Evolutionary conservation across 495 filamentous ascomycete species (phyloP).

Genomic region (Talaromyces wortmannii): DNA sequence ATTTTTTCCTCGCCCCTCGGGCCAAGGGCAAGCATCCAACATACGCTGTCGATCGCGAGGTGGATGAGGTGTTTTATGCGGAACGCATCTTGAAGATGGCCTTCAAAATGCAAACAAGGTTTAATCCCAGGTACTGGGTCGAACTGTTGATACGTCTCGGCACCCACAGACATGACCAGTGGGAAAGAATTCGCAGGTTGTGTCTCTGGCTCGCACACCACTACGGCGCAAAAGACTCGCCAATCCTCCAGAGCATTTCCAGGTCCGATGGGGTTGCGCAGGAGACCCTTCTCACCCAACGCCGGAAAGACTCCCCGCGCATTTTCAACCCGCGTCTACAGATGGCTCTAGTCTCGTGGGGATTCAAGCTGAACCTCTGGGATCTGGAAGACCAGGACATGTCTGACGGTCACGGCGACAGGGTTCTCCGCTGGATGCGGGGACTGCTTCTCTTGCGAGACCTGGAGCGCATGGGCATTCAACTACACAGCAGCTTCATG

Average conservation of each 20-base stretch:
- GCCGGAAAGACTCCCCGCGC: slow-evolving; percentile 18
- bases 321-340: slow-evolving; percentile 43
- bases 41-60: not conserved
- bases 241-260: slow-evolving; percentile 1
- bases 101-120: slow-evolving; percentile 19
- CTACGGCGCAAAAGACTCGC: slow-evolving; percentile 16
- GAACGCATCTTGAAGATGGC: slow-evolving; percentile 27
- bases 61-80: slow-evolving; percentile 25
- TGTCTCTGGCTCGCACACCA: slow-evolving; percentile 36
- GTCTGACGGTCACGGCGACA: slow-evolving; percentile 2
- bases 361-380: slow-evolving; percentile 34
- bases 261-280: not conserved
- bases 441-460: slow-evolving; percentile 46
- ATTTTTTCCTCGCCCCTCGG: slow-evolving; percentile 24
- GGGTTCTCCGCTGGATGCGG: slow-evolving; percentile 34
- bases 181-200: slow-evolving; percentile 28
- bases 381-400: not conserved
- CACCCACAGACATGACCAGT: slow-evolving; percentile 21
- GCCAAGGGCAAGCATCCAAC: slow-evolving; percentile 15
- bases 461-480: slow-evolving; percentile 37
- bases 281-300: not conserved
- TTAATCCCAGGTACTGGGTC: slow-evolving; percentile 29
- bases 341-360: slow-evolving; percentile 51
- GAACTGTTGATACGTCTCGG: slow-evolving; percentile 36
- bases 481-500: slow-evolving; percentile 27